Conservation (phyloP, 2,329 filamentous ascomycete genomes). For the Fusarium tricinctum region DNA sequence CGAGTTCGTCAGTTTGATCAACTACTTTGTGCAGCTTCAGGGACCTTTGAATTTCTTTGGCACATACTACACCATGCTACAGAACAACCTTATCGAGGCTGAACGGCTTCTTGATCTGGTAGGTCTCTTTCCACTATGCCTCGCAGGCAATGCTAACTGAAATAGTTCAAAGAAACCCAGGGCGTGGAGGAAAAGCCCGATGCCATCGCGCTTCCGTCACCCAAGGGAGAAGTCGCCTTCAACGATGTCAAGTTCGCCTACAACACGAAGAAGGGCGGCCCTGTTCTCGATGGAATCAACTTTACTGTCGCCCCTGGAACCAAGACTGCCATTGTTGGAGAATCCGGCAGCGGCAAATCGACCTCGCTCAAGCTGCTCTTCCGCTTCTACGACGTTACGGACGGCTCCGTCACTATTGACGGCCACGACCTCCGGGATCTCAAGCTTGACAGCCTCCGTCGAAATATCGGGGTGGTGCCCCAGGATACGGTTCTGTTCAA, state of each 20-base stretch:
- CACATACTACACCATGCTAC: conserved; percentile 62
- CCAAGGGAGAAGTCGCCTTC: conserved; percentile 58
- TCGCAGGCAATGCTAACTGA: conserved; percentile 24
- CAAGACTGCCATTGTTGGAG: conserved; percentile 62
- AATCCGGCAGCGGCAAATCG: conserved; percentile 64
- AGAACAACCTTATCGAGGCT: conserved; percentile 62
- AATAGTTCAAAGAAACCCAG: conserved; percentile 60
- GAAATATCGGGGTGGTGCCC: conserved; percentile 61
- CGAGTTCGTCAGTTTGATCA: conserved; percentile 69
- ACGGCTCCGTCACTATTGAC: conserved; percentile 62
- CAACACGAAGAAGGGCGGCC: conserved; percentile 54
- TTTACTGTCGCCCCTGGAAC: conserved; percentile 61
- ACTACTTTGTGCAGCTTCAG: conserved; percentile 73
- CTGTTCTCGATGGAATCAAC: conserved; percentile 57
- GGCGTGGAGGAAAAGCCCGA: conserved; percentile 60
- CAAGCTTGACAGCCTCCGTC: conserved; percentile 57
- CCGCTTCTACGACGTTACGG: conserved; percentile 65
- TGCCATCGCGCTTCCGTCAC: conserved; percentile 52
- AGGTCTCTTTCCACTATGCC: conserved; percentile 8
- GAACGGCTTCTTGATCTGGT: conserved; percentile 62
- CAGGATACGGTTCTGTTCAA: conserved; percentile 65
- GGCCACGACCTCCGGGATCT: conserved; percentile 61
- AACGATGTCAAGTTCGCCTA: conserved; percentile 61
- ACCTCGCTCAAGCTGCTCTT: conserved; percentile 65
- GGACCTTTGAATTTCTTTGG: conserved; percentile 73